Base-by-base conservation (phyloP, 73 alveolate species). In the Paraurostyla sp. region DNA sequence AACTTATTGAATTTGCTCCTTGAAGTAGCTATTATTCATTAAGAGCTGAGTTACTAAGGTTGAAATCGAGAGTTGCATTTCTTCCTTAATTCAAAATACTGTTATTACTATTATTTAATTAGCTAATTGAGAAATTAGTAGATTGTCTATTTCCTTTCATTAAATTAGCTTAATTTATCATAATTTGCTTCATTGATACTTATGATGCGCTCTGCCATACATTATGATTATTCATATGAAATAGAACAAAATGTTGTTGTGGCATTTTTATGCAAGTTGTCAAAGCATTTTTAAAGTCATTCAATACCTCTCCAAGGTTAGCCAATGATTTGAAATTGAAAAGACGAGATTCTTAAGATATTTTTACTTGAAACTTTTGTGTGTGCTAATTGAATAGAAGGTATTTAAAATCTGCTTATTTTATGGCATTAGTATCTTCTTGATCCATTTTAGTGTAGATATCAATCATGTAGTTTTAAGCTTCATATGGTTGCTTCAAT, bases 401-500 rank as follows among this genome's bases (percentile, higher is more conserved):
- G 35, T 81, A 81, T 48, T 57, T 81, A 36, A 81, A 81, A 41
- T 57, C 82, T 13, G 91, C 91, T 1, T 49, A 56, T 65, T 56
- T 81, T n/a, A 56, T 59, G 30, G 69, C 91, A 38, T 35, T 36
- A 4, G 71, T 58, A 33, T 81, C 82, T n/a, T 32, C 80, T 56
- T 20, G 1, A 25, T 54, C 89, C 69, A 81, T 81, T 65, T 81
- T 81, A 0, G 82, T 57, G 49, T 33, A 81, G 41, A 71, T 46
- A 43, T 56, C 42, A 2, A 56, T 56, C 71, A 49, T 36, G 52
- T 59, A 81, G 43, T 38, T 81, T 23, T 23, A 18, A 9, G 25
- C 80, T 41, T 81, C 36, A n/a, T 62, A 29, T 23, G n/a, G 65
- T 32, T 33, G 35, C n/a, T 54, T 58, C 0, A 81, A 51, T 16